Conservation (phyloP, 2,329 filamentous ascomycete genomes). For the Cytospora schulzeri region DNA sequence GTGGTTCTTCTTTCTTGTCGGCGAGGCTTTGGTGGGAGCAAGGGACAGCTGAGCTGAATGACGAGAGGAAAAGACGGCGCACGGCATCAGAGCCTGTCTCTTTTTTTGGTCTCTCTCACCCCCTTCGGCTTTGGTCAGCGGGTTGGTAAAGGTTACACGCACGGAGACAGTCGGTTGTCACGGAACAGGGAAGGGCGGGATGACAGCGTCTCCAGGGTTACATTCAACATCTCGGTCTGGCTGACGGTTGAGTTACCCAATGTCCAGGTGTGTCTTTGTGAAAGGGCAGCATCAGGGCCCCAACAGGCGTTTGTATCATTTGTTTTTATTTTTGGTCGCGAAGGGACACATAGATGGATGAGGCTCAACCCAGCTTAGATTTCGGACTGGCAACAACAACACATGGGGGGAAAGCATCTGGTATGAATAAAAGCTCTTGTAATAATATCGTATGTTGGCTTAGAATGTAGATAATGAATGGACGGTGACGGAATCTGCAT, state of each 20-base stretch:
- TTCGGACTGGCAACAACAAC: background rate
- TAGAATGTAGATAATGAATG: background rate
- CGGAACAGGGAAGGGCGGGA: background rate
- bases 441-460: background rate
- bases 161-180: background rate
- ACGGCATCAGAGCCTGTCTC: background rate
- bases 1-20: background rate
- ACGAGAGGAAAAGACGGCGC: background rate
- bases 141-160: background rate
- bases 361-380: conserved; percentile 1
- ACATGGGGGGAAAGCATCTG: background rate
- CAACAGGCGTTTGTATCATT: background rate
- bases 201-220: background rate
- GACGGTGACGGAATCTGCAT: background rate
- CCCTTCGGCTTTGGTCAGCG: background rate
- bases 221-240: background rate
- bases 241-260: too few species aligned
- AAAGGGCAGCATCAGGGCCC: background rate
- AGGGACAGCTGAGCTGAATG: background rate
- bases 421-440: too few species aligned
- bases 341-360: background rate
- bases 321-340: background rate
- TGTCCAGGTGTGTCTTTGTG: background rate
- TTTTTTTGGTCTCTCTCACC: background rate
- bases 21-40: background rate